Percentiles rank a stretch among this genome's conserved stretches.
These are phyloP conservation scores for Francoa sonchifolia DNA, from an alignment of 441 rosid genomes.

Conservation along the genomic window DNA sequence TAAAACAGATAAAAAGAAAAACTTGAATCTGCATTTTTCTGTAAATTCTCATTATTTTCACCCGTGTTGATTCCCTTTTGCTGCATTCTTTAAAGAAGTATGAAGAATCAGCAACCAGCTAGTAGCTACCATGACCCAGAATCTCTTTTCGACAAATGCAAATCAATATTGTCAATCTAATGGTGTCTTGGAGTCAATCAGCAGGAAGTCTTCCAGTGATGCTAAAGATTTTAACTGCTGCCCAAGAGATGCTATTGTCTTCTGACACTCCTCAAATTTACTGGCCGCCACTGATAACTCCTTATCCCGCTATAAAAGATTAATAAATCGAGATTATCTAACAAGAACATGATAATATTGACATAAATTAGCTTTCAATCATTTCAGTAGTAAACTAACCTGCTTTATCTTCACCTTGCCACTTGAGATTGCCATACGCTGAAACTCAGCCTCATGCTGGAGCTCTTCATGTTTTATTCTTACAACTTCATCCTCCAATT, in stretches of 20 bases:
- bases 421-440: constrained; percentile 20
- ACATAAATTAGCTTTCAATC: background rate
- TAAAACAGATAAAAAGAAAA: too few relatives aligned
- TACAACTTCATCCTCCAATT: constrained; percentile 46
- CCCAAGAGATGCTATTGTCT: constrained; percentile 5
- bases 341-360: too few relatives aligned
- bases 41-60: too few relatives aligned
- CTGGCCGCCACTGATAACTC: constrained; percentile 3
- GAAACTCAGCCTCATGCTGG: constrained; percentile 23
- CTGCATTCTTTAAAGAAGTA: too few relatives aligned
- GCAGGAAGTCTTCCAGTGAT: background rate
- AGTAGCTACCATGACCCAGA: too few relatives aligned
- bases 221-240: background rate
- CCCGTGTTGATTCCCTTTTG: too few relatives aligned
- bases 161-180: background rate
- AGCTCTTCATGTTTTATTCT: constrained; percentile 34
- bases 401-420: constrained; percentile 43
- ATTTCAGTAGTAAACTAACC: constrained; percentile 27
- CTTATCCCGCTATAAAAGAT: background rate
- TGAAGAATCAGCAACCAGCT: too few relatives aligned
- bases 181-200: too few relatives aligned
- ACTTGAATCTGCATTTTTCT: too few relatives aligned
- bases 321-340: background rate
- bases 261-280: constrained; percentile 3
- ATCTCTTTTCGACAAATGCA: too few relatives aligned